Evolutionary conservation across 192 early-diverging fungal species (phyloP).

Genomic region (Linnemannia elongata): DNA sequence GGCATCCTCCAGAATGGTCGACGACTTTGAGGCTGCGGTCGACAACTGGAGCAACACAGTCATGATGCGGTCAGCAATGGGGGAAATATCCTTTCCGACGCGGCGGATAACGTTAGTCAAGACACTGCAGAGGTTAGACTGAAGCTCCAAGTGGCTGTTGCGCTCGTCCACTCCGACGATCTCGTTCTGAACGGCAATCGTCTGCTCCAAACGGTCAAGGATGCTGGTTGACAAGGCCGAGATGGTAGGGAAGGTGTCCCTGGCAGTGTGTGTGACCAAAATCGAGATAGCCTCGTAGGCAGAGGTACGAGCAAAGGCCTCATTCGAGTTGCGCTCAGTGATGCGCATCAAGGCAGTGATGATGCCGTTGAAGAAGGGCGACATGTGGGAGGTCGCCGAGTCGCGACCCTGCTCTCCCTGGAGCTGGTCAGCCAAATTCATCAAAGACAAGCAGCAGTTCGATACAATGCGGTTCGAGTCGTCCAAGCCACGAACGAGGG

Average conservation of each 20-base stretch:
- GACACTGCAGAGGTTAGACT: slow-evolving; percentile 93
- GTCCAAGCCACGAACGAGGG: slow-evolving; percentile 84
- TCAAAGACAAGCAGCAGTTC: slow-evolving; percentile 97
- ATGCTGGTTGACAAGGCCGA: slow-evolving; percentile 80
- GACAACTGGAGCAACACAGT: slow-evolving; percentile 85
- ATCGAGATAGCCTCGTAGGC: slow-evolving; percentile 95
- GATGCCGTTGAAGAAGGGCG: slow-evolving; percentile 88
- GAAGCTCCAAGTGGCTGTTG: slow-evolving; percentile 84
- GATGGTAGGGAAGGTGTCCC: slow-evolving; percentile 85
- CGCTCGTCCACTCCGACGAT: slow-evolving; percentile 89
- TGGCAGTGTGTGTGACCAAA: slow-evolving; percentile 77
- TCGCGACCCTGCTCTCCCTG: slow-evolving; percentile 68
- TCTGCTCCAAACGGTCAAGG: slow-evolving; percentile 85
- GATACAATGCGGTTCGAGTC: slow-evolving; percentile 92
- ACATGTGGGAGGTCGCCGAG: slow-evolving; percentile 77
- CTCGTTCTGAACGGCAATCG: slow-evolving; percentile 77
- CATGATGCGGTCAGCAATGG: slow-evolving; percentile 93
- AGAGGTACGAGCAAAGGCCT: slow-evolving; percentile 90
- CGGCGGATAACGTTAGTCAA: slow-evolving; percentile 90
- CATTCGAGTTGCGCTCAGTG: slow-evolving; percentile 79
- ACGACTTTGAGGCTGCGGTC: slow-evolving; percentile 75
- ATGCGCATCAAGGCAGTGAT: slow-evolving; percentile 81
- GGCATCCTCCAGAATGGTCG: slow-evolving; percentile 90
- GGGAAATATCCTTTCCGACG: slow-evolving; percentile 77
- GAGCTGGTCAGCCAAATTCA: slow-evolving; percentile 92